A percentile compares a stretch with the other conserved stretches of the same genome.
Evolutionary conservation across 73 alveolate species (phyloP).

Genomic region (Breviolum minutum): DNA sequence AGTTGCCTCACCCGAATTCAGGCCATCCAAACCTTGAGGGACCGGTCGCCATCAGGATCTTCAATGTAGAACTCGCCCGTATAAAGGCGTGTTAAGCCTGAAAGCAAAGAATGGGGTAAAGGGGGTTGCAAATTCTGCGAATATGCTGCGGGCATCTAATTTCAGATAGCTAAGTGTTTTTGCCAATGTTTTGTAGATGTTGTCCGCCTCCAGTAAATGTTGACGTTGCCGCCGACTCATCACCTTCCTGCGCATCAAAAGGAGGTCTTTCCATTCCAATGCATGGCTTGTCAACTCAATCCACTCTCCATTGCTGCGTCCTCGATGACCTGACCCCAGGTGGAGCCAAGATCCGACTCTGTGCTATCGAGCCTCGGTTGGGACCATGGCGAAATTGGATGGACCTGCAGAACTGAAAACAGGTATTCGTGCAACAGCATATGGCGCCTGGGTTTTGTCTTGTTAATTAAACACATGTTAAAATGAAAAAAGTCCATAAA

Average conservation of each 20-base stretch:
- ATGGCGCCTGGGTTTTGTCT: too few relatives aligned
- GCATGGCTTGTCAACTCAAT: too few relatives aligned
- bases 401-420: too few relatives aligned
- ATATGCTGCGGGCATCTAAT: too few relatives aligned
- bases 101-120: neutral
- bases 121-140: too few relatives aligned
- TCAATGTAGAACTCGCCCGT: constrained; percentile 17
- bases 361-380: constrained; percentile 6
- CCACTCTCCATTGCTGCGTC: neutral
- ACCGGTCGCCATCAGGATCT: constrained; percentile 40
- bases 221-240: neutral
- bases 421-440: too few relatives aligned
- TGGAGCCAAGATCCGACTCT: constrained; percentile 33
- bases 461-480: neutral
- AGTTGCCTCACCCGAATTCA: neutral
- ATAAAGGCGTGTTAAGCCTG: constrained; percentile 26
- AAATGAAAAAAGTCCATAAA: neutral
- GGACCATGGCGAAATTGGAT: neutral
- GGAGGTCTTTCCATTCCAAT: too few relatives aligned
- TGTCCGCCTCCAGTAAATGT: constrained; percentile 22
- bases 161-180: too few relatives aligned
- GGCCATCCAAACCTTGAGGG: constrained; percentile 1
- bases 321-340: constrained; percentile 31
- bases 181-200: neutral
- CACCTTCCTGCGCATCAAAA: constrained; percentile 8